Conservation (phyloP, 306 rosid species). For the Begonia loranthoides region DNA sequence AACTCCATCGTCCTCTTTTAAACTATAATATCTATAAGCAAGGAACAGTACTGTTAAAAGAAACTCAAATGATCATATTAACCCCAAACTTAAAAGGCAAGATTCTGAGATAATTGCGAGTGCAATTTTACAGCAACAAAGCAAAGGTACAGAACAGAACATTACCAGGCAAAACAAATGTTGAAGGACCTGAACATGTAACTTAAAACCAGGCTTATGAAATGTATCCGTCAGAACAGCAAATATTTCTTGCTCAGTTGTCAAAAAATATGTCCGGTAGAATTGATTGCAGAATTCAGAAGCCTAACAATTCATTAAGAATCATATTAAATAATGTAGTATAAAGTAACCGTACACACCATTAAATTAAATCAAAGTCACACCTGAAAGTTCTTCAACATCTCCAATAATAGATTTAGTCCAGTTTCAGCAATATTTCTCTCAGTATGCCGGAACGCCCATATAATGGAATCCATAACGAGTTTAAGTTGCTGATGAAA, state of each 20-base stretch:
- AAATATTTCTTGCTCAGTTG: slow-evolving; percentile 85
- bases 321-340: too few species aligned
- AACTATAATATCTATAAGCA: too few species aligned
- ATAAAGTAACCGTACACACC: too few species aligned
- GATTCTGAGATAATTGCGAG: too few species aligned
- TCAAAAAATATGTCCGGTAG: slow-evolving; percentile 59
- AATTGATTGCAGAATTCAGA: slow-evolving; percentile 95
- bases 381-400: slow-evolving; percentile 91
- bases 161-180: slow-evolving; percentile 85
- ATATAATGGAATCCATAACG: slow-evolving; percentile 91
- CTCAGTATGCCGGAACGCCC: slow-evolving; percentile 98
- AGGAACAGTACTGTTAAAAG: too few species aligned
- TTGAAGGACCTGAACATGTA: slow-evolving; percentile 93
- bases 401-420: slow-evolving; percentile 59
- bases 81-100: too few species aligned
- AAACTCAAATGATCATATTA: too few species aligned
- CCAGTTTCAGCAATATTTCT: slow-evolving; percentile 97
- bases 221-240: slow-evolving; percentile 93
- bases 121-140: too few species aligned
- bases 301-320: slow-evolving; percentile 26
- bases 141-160: background rate
- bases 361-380: slow-evolving; percentile 1
- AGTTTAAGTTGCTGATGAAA: slow-evolving; percentile 83
- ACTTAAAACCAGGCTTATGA: slow-evolving; percentile 97
- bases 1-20: too few species aligned